These are phyloP conservation scores for Pythium phragmiticola DNA, from an alignment of 352 stramenopile genomes.

Conservation along the genomic window DNA sequence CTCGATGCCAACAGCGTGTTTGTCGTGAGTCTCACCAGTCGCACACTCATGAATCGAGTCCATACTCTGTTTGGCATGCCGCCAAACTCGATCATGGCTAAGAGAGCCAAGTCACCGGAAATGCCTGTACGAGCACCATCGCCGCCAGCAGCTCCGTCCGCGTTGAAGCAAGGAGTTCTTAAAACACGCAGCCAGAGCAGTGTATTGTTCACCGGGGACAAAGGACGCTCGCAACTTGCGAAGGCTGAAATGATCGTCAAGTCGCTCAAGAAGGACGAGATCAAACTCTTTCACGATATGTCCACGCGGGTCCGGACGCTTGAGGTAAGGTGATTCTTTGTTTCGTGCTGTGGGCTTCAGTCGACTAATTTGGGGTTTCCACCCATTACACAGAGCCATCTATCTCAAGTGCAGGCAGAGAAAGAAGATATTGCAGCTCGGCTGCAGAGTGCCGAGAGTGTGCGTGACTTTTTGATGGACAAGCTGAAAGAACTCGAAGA, in stretches of 20 bases:
- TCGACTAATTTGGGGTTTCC: neutral
- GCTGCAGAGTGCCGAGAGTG: constrained; percentile 71
- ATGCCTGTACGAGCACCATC: constrained; percentile 13
- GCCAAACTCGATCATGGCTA: constrained; percentile 28
- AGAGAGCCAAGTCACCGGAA: constrained; percentile 8
- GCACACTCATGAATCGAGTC: constrained; percentile 50
- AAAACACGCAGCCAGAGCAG: constrained; percentile 20
- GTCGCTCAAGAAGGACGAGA: constrained; percentile 77
- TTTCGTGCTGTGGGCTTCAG: neutral
- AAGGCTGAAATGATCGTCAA: constrained; percentile 80
- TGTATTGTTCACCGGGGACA: constrained; percentile 13
- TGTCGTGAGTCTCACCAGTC: constrained; percentile 59
- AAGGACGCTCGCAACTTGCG: constrained; percentile 41
- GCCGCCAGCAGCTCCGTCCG: neutral
- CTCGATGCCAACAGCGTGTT: constrained; percentile 75
- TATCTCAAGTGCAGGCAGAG: constrained; percentile 67
- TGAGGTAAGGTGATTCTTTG: constrained; percentile 38
- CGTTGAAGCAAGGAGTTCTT: constrained; percentile 17
- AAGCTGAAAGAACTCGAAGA: constrained; percentile 82
- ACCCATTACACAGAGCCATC: constrained; percentile 34
- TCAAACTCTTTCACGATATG: constrained; percentile 86
- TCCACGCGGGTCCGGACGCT: constrained; percentile 70
- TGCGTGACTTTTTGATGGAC: constrained; percentile 84
- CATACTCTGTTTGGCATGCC: constrained; percentile 67
- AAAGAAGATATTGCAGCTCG: constrained; percentile 74